A percentile compares a stretch with the other conserved stretches of the same genome.
Conservation (phyloP, 2,329 filamentous ascomycete genomes). For the Aspergillus proliferans region DNA sequence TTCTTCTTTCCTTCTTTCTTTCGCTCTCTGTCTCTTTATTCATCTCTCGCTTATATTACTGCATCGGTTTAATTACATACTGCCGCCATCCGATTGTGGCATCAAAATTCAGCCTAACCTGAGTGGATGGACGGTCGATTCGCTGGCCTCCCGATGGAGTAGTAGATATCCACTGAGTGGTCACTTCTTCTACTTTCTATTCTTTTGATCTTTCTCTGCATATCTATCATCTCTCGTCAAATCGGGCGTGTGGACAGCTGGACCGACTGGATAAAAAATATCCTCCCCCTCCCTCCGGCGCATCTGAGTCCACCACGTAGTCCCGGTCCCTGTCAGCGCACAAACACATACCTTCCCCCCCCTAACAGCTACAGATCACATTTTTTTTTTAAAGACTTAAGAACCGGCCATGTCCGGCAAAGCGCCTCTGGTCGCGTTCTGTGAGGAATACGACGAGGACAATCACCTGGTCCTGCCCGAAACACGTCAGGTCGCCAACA, state of each 20-base stretch:
- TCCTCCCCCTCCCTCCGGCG: too few relatives aligned
- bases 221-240: too few relatives aligned
- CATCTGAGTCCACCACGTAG: slow-evolving; percentile 9
- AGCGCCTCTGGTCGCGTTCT: slow-evolving; percentile 37
- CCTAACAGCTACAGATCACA: too few relatives aligned
- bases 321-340: slow-evolving; percentile 17
- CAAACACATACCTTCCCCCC: not conserved
- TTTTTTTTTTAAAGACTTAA: slow-evolving; percentile 12
- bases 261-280: too few relatives aligned
- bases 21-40: not conserved
- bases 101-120: too few relatives aligned
- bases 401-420: slow-evolving; percentile 32
- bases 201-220: too few relatives aligned
- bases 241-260: too few relatives aligned
- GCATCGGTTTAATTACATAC: not conserved
- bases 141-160: too few relatives aligned
- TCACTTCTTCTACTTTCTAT: too few relatives aligned
- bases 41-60: not conserved
- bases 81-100: too few relatives aligned
- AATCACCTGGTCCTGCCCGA: slow-evolving; percentile 38
- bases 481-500: slow-evolving; percentile 46
- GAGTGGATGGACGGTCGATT: too few relatives aligned
- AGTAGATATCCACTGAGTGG: too few relatives aligned
- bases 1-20: not conserved
- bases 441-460: slow-evolving; percentile 46